Evolutionary conservation across 805 yeast genomes (phyloP), one percentile per base, ranked within the genome.

Genomic region (Wickerhamia fluorescens): DNA sequence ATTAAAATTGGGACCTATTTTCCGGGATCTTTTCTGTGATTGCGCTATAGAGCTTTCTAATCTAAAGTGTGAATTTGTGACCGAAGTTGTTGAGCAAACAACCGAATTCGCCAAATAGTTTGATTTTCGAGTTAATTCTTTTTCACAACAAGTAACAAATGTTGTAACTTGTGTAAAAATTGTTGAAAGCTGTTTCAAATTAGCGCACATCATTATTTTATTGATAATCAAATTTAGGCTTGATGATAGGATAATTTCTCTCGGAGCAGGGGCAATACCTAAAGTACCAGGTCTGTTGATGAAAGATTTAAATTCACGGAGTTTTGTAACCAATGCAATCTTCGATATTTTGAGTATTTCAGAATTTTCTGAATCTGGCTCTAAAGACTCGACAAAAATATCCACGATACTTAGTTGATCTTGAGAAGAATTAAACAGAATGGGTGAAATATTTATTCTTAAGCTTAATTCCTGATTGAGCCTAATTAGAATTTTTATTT

Each of bases 381-480:
- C n/a, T n/a, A n/a, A n/a, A n/a, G n/a, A n/a, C n/a, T n/a, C n/a
- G n/a, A n/a, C n/a, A n/a, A n/a, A n/a, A n/a, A n/a, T n/a, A n/a
- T n/a, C n/a, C n/a, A n/a, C n/a, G n/a, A n/a, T n/a, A 3, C 42
- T 48, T 7, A 71, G 28, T 3, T 42, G 44, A 4, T 56, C 53
- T 4, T 47, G 46, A 1, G 41, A 28, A 7, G 68, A 56, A 27
- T 61, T 63, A 36, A 45, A 68, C 0, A 71, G 58, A 1, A 73
- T 36, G 1, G 81, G 79, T 7, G 62, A 52, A 0, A 70, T 29
- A 2, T 55, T 47, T 0, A 49, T 18, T 16, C 41, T 48, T 4
- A 71, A 16, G 1, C 16, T 20, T 0, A 40, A 30, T 1, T 27
- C 25, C 1, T 42, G 37, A 4, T 47, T 33, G 3, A 65, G 23